phyloP scores from a whole-genome alignment of 78 protist species.

The Tieghemostelium lacteum region DNA sequence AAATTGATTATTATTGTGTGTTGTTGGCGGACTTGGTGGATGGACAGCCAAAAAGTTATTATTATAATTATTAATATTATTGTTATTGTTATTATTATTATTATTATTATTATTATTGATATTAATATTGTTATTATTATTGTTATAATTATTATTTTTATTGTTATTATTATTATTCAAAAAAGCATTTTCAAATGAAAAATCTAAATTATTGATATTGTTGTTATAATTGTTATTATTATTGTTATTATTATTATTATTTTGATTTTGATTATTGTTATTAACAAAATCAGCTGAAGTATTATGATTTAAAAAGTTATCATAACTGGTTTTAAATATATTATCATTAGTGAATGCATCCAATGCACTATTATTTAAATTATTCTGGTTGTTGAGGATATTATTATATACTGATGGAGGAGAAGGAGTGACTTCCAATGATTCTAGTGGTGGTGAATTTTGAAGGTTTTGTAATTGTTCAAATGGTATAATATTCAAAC shows the following conservation, averaged over 20 bases:
- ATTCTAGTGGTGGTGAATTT: not conserved
- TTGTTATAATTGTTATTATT: not conserved
- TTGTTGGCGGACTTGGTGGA: not conserved
- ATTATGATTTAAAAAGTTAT: no score
- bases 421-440: not conserved
- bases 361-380: no score
- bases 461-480: slow-evolving; percentile 15
- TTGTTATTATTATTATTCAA: no score
- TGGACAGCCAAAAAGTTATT: not conserved
- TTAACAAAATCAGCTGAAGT: not conserved
- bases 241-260: not conserved
- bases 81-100: no score
- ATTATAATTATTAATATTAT: no score
- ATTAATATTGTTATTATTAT: no score
- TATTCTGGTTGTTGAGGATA: not conserved
- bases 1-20: not conserved
- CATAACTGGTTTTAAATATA: no score
- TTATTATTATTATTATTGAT: no score
- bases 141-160: no score
- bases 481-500: slow-evolving; percentile 51
- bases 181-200: no score
- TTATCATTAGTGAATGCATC: not conserved
- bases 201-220: not conserved
- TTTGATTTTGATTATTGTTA: not conserved
- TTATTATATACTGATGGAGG: not conserved